phyloP scores from a whole-genome alignment of 108 stramenopile species.

The Aurantiochytrium sp. region DNA sequence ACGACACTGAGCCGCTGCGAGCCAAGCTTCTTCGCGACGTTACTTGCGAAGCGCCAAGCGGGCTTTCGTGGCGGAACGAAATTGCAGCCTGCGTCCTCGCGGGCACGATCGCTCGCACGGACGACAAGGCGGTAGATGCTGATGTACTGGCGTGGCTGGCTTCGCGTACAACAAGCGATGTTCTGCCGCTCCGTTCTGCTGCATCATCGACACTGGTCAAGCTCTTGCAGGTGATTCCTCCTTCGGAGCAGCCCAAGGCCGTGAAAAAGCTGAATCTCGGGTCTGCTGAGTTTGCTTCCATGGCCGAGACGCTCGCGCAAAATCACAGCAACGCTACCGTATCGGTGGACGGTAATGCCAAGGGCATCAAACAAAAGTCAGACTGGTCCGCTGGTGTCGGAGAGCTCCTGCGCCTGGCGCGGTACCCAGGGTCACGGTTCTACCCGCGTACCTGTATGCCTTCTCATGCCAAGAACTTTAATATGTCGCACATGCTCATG shows the following conservation, averaged over 20 bases:
- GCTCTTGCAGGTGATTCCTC: background rate
- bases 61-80: background rate
- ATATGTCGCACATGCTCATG: background rate
- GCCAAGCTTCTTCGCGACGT: background rate
- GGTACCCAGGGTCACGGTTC: background rate
- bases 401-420: background rate
- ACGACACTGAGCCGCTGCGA: background rate
- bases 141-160: background rate
- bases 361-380: background rate
- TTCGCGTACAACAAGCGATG: background rate
- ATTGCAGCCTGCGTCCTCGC: background rate
- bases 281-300: background rate
- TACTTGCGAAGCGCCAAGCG: background rate
- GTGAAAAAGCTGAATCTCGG: background rate
- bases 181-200: background rate
- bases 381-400: background rate
- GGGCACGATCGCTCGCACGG: background rate
- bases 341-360: background rate
- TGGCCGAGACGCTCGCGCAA: background rate
- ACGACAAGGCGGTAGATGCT: background rate
- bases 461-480: constrained; percentile 1
- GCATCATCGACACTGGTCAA: background rate
- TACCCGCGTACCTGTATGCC: background rate
- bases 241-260: background rate
- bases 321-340: background rate